Conservation (phyloP, 2,329 filamentous ascomycete genomes). For the Cordyceps pruinosa region DNA sequence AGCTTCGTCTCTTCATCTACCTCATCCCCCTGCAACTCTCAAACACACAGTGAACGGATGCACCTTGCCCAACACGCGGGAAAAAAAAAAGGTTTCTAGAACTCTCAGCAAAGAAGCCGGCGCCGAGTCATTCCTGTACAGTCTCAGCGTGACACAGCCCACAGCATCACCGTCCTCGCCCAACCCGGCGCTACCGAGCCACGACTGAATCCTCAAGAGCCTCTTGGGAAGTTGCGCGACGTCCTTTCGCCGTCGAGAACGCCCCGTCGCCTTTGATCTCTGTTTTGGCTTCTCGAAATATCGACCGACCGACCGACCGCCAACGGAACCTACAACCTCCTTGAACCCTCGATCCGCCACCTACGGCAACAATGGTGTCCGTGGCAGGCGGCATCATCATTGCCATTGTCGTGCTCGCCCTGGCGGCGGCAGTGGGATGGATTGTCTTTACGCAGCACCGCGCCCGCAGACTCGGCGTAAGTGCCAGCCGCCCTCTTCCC, state of each 20-base stretch:
- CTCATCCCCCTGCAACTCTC: background rate
- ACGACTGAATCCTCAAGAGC: background rate
- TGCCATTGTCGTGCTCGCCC: slow-evolving; percentile 56
- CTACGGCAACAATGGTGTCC: slow-evolving; percentile 41
- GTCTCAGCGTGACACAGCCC: background rate
- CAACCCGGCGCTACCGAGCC: background rate
- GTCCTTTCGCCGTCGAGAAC: background rate
- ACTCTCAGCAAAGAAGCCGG: background rate
- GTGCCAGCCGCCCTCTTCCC: slow-evolving; percentile 20
- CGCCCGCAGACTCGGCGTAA: slow-evolving; percentile 63
- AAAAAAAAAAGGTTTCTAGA: too few species aligned
- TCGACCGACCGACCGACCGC: background rate
- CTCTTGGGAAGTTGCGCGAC: background rate
- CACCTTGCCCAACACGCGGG: too few species aligned
- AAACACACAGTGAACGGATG: background rate
- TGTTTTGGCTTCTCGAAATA: background rate
- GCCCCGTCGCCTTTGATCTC: background rate
- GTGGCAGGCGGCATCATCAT: slow-evolving; percentile 64
- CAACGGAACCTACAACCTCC: background rate
- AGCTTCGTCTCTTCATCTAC: background rate
- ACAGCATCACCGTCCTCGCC: background rate
- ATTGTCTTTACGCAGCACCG: slow-evolving; percentile 65
- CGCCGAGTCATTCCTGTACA: background rate
- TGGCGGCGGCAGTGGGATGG: slow-evolving; percentile 56
- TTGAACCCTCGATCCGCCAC: background rate